A percentile compares a stretch with the other conserved stretches of the same genome.
Conservation (phyloP, 2,329 filamentous ascomycete species). For the Setomelanomma holmii region DNA sequence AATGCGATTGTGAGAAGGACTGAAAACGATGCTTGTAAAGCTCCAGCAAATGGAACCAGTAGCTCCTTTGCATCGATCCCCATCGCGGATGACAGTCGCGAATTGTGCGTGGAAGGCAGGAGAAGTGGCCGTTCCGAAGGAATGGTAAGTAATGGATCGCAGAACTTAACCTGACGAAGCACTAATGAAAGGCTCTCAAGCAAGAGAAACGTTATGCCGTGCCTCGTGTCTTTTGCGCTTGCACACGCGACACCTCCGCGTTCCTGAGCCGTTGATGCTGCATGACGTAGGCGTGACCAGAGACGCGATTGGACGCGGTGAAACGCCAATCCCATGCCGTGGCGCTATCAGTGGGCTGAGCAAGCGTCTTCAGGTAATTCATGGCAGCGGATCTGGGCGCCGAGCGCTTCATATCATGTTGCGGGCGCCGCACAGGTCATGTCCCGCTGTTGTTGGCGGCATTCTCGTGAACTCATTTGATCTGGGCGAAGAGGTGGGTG, state of each 20-base stretch:
- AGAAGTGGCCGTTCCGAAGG: background rate
- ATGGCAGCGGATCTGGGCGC: constrained; percentile 6
- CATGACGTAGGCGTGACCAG: constrained; percentile 10
- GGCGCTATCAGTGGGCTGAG: constrained; percentile 4
- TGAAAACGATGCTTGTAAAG: constrained; percentile 62
- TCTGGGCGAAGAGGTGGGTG: background rate
- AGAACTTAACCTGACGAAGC: background rate
- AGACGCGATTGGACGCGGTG: constrained; percentile 1
- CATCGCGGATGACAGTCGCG: constrained; percentile 18
- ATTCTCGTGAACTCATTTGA: too few species aligned
- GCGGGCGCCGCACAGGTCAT: background rate
- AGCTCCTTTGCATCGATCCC: constrained; percentile 36
- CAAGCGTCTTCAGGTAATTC: constrained; percentile 2
- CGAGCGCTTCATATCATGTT: background rate
- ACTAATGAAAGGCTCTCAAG: constrained; percentile 1
- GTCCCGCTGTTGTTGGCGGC: constrained; percentile 1
- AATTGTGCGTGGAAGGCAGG: background rate
- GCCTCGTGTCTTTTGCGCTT: background rate
- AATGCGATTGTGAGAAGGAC: constrained; percentile 62
- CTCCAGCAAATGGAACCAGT: constrained; percentile 58
- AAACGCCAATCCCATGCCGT: constrained; percentile 7
- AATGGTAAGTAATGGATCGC: background rate
- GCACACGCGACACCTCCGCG: constrained; percentile 13
- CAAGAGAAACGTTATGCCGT: background rate
- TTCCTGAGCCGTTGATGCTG: constrained; percentile 9